Base-by-base conservation (phyloP, 306 rosid species). In the Prunus dulcis region DNA sequence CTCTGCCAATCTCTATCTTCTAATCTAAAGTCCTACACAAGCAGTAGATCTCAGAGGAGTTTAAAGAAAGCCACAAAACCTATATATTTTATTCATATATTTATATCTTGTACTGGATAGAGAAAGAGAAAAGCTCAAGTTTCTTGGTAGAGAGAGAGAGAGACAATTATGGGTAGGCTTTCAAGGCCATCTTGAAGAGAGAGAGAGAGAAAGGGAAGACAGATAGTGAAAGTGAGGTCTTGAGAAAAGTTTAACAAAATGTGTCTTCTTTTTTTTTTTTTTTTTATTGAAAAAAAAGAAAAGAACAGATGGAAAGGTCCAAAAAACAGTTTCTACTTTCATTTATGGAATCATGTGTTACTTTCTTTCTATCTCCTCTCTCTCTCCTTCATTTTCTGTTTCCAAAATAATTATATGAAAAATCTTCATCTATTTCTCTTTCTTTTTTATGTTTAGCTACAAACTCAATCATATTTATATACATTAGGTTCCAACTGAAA, bases 41-140 rank as follows among this genome's bases (percentile, higher is more conserved):
- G 67, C 51, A 82, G 82, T 76, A 85, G 91, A 91, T 84, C 93
- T 91, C 87, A 86, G 81, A 61, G 38, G 66, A 73, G 79, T 55
- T 32, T 49, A 69, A 79, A 32, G 55, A 56, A 72, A 57, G 38
- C 70, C 70, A 82, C 63, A 57, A 34, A 25, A 66, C 74, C 72
- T 64, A 71, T 68, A 46, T 63, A 49, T 41, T 30, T 51, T 63
- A 60, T 56, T 64, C 63, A 67, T 25, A 69, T 46, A 55, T 65
- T 27, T 25, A 53, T 69, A 58, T 4, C 69, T 75, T 22, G 76
- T 13, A 41, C 11, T 20, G 45, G 68, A 62, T 19, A 47, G 69
- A 63, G 67, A 69, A 20, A 76, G 3, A 76, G 75, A 65, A 69
- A 55, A 61, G 83, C 82, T 66, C 58, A 47, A 46, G 57, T 77